Evolutionary conservation across 2,329 filamentous ascomycete species (phyloP), one percentile per base, ranked within the genome.

Genomic region (Chaetothyriales sp.): DNA sequence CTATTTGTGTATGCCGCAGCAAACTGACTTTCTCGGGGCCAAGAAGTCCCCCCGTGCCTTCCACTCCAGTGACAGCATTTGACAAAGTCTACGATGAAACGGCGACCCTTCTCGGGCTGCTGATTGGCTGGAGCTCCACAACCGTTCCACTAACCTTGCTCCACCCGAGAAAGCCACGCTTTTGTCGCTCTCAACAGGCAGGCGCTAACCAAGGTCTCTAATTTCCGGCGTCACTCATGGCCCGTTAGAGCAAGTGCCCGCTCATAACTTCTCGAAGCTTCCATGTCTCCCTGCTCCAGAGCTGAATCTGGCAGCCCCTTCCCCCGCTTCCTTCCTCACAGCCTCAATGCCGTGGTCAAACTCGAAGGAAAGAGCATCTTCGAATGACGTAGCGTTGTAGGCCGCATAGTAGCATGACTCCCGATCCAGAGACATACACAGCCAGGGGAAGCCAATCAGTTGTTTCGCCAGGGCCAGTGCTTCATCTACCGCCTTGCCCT

Each of bases 361-460:
- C 56, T 78, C 75, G 53, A 65, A 65, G 36, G 59, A 60, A 62
- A 77, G 51, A 0, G 74, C 76, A 58, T 78, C 73, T 44, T 73
- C 66, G 10, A 78, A 71, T 1, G 68, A 71, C 0, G 53, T 56
- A 0, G 75, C 73, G 7, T 71, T 61, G 52, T 73, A 78, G 0
- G 68, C 68, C 15, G 70, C 66, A 59, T 78, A 72, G 53, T 78
- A 77, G 36, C 67, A 69, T 8, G 65, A 71, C 2, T 57, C 59
- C 2, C 75, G 65, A 58, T 79, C 76, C 2, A 61, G 62, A 48
- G 73, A 75, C 69, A 79, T 70, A 57, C 74, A 76, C 3, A 61
- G 58, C 55, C 77, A 70, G 1, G 76, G 76, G 46, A 78, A 78
- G 2, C 58, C 55, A 2, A 75, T 53, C 32, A 79, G 52, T 54